These are phyloP conservation scores for Mycena indigotica DNA, from an alignment of 768 basidiomycete genomes.

Conservation along the genomic window DNA sequence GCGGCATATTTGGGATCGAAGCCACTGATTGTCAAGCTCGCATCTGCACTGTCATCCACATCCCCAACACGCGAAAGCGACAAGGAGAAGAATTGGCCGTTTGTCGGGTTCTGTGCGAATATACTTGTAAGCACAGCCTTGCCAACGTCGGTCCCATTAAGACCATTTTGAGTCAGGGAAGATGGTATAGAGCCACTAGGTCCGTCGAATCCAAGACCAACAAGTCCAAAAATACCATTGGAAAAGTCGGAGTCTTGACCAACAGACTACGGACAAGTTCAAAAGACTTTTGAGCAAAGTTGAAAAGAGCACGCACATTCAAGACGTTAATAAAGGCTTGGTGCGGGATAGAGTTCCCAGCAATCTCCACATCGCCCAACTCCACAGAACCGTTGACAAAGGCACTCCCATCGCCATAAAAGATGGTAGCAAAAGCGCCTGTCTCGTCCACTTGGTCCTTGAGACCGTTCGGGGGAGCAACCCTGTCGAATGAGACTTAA, in stretches of 20 bases:
- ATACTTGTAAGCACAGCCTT: slow-evolving; percentile 42
- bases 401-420: slow-evolving; percentile 33
- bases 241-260: slow-evolving; percentile 8
- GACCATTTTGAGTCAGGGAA: slow-evolving; percentile 3
- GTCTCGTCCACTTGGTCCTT: slow-evolving; percentile 36
- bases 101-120: slow-evolving; percentile 35
- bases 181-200: slow-evolving; percentile 21
- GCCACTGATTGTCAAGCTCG: slow-evolving; percentile 45
- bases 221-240: slow-evolving; percentile 34
- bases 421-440: slow-evolving; percentile 27
- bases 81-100: slow-evolving; percentile 44
- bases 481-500: slow-evolving; percentile 27
- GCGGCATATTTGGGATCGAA: slow-evolving; percentile 38
- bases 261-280: slow-evolving; percentile 9
- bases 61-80: slow-evolving; percentile 44
- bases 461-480: slow-evolving; percentile 35
- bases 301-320: slow-evolving; percentile 4
- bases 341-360: slow-evolving; percentile 19
- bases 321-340: slow-evolving; percentile 37
- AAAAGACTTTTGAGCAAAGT: background rate
- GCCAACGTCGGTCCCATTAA: slow-evolving; percentile 18
- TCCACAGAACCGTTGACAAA: slow-evolving; percentile 10
- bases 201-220: slow-evolving; percentile 39
- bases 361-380: slow-evolving; percentile 2
- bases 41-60: slow-evolving; percentile 42